These are phyloP conservation scores for Cladophialophora carrionii DNA, from an alignment of 2,329 filamentous ascomycete species.

Conservation along the genomic window DNA sequence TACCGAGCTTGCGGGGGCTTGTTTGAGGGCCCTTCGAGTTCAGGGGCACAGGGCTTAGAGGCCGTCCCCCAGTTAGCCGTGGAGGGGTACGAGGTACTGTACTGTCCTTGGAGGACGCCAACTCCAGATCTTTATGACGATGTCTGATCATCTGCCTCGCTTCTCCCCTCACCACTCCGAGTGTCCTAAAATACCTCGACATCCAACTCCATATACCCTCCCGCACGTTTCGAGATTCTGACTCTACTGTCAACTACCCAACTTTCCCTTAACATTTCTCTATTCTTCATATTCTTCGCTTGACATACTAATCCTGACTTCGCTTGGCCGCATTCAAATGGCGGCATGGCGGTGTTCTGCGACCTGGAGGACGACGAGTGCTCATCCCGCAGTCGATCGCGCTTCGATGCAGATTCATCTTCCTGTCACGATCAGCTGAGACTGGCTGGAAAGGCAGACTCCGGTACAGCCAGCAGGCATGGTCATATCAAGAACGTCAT, in stretches of 20 bases:
- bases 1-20: not conserved
- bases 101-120: too few relatives aligned
- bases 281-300: not conserved
- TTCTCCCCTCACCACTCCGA: not conserved
- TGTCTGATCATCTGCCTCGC: not conserved
- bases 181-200: not conserved
- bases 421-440: constrained; percentile 25
- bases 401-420: constrained; percentile 32
- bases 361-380: constrained; percentile 49
- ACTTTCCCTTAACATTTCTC: not conserved
- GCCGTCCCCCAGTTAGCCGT: too few relatives aligned
- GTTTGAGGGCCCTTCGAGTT: not conserved
- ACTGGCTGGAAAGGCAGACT: constrained; percentile 7
- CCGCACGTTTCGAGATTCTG: not conserved
- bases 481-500: constrained; percentile 2
- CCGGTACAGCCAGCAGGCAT: not conserved
- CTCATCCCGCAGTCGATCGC: constrained; percentile 29
- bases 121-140: not conserved
- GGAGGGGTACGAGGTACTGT: not conserved
- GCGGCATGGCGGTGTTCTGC: constrained; percentile 54
- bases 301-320: constrained; percentile 1
- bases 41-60: not conserved
- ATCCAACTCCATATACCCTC: not conserved
- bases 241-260: not conserved
- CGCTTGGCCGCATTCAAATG: constrained; percentile 28